Base-by-base conservation (phyloP, 192 early-diverging fungal species). In the Gryganskiella cystojenkinii region DNA sequence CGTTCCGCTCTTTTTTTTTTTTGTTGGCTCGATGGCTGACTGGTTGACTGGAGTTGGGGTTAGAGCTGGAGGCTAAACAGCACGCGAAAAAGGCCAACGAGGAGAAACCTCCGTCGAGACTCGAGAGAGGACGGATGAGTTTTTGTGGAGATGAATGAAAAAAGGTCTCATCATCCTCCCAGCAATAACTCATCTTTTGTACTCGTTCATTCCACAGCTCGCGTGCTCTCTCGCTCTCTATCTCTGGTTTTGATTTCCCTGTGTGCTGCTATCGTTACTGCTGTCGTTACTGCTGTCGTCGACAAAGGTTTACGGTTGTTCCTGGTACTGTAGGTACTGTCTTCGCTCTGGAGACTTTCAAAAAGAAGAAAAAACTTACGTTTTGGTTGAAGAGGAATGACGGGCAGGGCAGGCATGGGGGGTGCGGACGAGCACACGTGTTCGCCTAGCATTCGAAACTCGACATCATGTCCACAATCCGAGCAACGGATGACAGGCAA, bases 401-500 rank as follows among this genome's bases (percentile, higher is more conserved):
- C 80, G 19, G 81, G 81, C 25, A 83, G 57, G 31, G 66, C 60
- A 19, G 87, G 87, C 44, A 89, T 80, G 13, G 82, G 74, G 8
- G 85, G 85, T 33, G 76, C 80, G 46, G 70, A 81, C 8, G 82
- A 66, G 53, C 87, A 89, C 17, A 86, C 58, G 72, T 89, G 87
- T 54, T 84, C 80, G 19, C 83, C 84, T 11, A 89, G 58, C 19
- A 57, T 56, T 27, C 83, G 71, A 44, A 89, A 82, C 53, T 85
- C 85, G 46, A 89, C 82, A 59, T 85, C 80, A 52, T 79, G 55
- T 22, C 85, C 87, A 83, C 87, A 89, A 70, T 87, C 84, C 40
- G 84, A 84, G 67, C 87, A 89, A 40, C 85, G 84, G 42, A 89
- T 82, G 35, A 83, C 73, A 7, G 85, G 84, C 28, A 89, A 65